These are phyloP conservation scores for Capsicum baccatum DNA, from an alignment of 257 asterid species.

Conservation along the genomic window DNA sequence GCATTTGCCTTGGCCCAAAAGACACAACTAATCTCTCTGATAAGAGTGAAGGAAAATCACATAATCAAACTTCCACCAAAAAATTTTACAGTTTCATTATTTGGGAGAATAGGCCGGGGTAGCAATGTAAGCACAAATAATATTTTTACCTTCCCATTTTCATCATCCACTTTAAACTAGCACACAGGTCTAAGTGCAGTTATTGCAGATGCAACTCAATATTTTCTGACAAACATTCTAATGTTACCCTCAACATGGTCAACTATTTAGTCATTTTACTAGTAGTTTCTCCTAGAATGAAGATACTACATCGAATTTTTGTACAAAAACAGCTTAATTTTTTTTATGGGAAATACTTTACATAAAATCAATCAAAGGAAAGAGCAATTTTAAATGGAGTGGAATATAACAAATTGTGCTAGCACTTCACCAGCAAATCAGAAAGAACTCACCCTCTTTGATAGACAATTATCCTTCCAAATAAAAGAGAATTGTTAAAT, in stretches of 20 bases:
- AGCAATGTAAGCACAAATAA: conserved; percentile 15
- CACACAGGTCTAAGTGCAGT: neutral
- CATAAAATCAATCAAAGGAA: neutral
- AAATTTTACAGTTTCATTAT: neutral
- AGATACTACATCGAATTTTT: neutral
- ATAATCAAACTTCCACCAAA: neutral
- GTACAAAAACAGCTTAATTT: neutral
- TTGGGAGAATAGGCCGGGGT: neutral
- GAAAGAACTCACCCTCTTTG: neutral
- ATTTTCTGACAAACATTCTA: neutral
- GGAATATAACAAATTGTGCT: conserved; percentile 1
- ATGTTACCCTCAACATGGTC: neutral
- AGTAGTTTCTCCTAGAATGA: neutral
- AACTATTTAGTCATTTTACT: neutral
- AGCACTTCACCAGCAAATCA: neutral
- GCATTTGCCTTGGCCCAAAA: neutral
- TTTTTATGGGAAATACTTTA: neutral
- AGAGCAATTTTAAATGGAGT: neutral
- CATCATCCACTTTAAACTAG: neutral
- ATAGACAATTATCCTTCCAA: neutral
- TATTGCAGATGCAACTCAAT: neutral
- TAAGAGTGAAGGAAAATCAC: neutral
- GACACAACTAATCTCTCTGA: neutral
- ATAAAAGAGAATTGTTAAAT: neutral
- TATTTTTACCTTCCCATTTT: neutral